Base-by-base conservation (phyloP, 2,329 filamentous ascomycete species). In the Rachicladosporium sp. region DNA sequence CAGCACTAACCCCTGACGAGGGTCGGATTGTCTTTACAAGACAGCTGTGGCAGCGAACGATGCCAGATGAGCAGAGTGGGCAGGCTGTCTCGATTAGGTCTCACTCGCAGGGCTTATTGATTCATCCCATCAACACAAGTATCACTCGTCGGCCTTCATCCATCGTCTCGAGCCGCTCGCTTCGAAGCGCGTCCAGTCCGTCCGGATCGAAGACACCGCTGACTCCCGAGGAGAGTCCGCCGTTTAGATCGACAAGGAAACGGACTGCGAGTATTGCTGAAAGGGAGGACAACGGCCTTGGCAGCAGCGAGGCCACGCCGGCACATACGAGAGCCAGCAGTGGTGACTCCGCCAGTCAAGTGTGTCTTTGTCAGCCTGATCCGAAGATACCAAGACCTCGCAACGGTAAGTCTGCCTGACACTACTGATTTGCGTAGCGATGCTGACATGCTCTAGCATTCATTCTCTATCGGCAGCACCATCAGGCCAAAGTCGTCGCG, bases 401-500 rank as follows among this genome's bases (percentile, higher is more conserved):
- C 60, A 83, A 83, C 67, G 76, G 78, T 81, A 62, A 62, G 76
- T 68, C 23, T 27, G 15, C 15, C 15, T 19, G 15, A 19, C 15
- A 19, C 15, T 5, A 19, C 15, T 19, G 15, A 19, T 19, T 19
- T 19, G 15, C 15, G 15, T 19, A 19, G 15, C 15, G 15, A 19
- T 19, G 15, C 56, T 55, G 47, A 55, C 48, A 10, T 50, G 7
- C 55, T 58, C 59, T 60, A 98, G 91, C 89, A 37, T 98, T 98
- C 66, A 98, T 98, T 50, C 71, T 98, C 52, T 98, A 94, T 67
- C 86, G 91, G 31, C 88, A 96, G 59, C 82, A 93, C 60, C 81
- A 91, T 54, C 89, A 96, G 62, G 78, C 82, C 11, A 70, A 76
- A 36, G 85, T 96, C 37, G 82, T 88, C 30, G 71, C 78, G 39